Evolutionary conservation across 345 rosid genomes (phyloP), one percentile per base, ranked within the genome.

Genomic region (Eucalyptus paniculata): DNA sequence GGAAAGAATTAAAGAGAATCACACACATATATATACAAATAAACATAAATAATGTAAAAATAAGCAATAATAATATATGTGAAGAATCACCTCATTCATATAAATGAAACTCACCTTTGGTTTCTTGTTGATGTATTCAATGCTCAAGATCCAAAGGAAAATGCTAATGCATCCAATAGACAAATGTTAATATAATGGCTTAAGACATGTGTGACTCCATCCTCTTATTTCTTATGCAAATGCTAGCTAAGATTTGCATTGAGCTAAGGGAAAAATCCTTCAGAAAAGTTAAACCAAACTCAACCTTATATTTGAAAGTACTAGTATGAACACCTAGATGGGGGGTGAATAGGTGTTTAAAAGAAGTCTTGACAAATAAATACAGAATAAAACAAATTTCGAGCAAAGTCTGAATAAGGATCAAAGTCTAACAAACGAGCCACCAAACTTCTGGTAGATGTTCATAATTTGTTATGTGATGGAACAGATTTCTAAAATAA

Each of bases 1-100:
- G 0, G 11, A 53, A 19, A 53, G 11, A 53, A 53, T 0, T 53
- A 0, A 53, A 53, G 58, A 53, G 54, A 51, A 18, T 51, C 54
- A 50, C 53, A 51, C 54, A 53, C 26, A 53, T 8, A 8, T 3
- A 53, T 19, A 53, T 19, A 3, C 10, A 53, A 8, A 53, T 53
- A 53, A 53, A 53, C 0, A 0, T 53, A 19, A 53, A 53, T 0
- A 53, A 53, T 53, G 58, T 53, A 19, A 53, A 53, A 4, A 53
- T 19, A 53, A 53, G 9, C 2, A 0, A 51, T 51, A 18, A 51
- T 18, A 51, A 19, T 53, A 2, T 53, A 53, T 0, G 26, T 53
- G 58, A 53, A 8, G 58, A 53, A 53, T 53, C 58, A 2, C 58
- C 5, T 0, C 26, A 8, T 19, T 19, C 2, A 21, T 53, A 19